Evolutionary conservation across 2,329 filamentous ascomycete species (phyloP).

Genomic region (Ceratocystis lukuohia): DNA sequence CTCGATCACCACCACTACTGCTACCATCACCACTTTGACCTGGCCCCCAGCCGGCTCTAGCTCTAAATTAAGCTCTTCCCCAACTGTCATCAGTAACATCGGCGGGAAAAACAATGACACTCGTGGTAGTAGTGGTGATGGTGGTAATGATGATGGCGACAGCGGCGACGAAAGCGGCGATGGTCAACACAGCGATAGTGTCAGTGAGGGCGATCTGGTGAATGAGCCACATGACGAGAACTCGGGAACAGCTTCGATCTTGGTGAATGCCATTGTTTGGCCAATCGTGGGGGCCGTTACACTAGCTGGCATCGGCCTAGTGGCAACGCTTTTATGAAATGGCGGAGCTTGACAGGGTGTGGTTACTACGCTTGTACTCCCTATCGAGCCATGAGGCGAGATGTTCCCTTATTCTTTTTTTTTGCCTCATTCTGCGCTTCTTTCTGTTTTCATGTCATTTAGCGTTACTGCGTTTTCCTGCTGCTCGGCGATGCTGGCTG

Average conservation of each 20-base stretch:
- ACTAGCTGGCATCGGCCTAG: conserved; percentile 5
- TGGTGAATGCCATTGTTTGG: conserved; percentile 17
- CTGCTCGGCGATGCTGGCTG: background rate
- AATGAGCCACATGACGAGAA: background rate
- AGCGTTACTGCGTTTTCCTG: background rate
- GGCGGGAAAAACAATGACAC: background rate
- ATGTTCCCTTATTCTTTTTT: background rate
- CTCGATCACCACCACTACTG: background rate
- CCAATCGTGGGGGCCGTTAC: conserved; percentile 12
- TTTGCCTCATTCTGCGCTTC: background rate
- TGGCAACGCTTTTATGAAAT: conserved; percentile 1
- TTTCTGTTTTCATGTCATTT: conserved; percentile 9
- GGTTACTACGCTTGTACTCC: background rate
- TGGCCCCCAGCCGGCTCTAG: background rate
- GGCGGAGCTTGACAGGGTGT: background rate
- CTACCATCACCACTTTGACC: background rate
- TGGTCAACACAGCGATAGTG: background rate
- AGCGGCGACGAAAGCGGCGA: background rate
- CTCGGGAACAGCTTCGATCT: background rate
- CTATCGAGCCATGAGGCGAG: background rate
- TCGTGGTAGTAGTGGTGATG: background rate
- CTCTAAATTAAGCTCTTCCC: background rate
- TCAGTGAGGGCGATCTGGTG: background rate
- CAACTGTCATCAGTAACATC: background rate
- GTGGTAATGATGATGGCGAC: background rate